Percentiles rank a stretch among this genome's conserved stretches.
Conservation (phyloP, 768 basidiomycete species). For the Collybiopsis luxurians region DNA sequence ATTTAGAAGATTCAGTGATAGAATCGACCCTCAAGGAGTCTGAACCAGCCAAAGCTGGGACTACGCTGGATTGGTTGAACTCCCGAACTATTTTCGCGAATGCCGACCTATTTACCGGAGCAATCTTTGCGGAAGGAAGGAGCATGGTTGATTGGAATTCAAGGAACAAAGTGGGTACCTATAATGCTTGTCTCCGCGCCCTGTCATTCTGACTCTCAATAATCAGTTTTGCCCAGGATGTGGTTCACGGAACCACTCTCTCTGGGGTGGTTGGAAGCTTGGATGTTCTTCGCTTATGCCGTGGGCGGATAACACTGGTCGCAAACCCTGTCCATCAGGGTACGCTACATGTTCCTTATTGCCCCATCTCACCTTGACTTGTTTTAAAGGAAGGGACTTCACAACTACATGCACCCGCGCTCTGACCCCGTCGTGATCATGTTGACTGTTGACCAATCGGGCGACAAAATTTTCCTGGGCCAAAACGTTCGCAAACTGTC, state of each 20-base stretch:
- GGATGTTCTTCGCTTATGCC: slow-evolving; percentile 74
- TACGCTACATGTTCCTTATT: slow-evolving; percentile 31
- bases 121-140: slow-evolving; percentile 73
- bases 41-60: slow-evolving; percentile 33
- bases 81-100: slow-evolving; percentile 53
- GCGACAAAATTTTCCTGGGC: slow-evolving; percentile 84
- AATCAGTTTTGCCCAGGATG: slow-evolving; percentile 93
- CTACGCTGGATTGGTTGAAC: slow-evolving; percentile 58
- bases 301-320: slow-evolving; percentile 63
- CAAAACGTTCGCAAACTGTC: slow-evolving; percentile 57
- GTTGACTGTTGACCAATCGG: slow-evolving; percentile 75
- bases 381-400: slow-evolving; percentile 65
- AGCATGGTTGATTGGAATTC: slow-evolving; percentile 93
- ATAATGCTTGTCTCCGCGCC: too few relatives aligned
- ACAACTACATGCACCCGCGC: slow-evolving; percentile 82
- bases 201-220: too few relatives aligned
- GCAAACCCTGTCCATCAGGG: slow-evolving; percentile 71
- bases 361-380: neutral
- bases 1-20: slow-evolving; percentile 35
- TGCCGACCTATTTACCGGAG: slow-evolving; percentile 65
- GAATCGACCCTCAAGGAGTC: slow-evolving; percentile 38
- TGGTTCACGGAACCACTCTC: slow-evolving; percentile 73
- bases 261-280: slow-evolving; percentile 97
- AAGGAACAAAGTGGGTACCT: slow-evolving; percentile 66
- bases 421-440: slow-evolving; percentile 93